Evolutionary conservation across 1,284 basidiomycete genomes (phyloP).

Genomic region (Pseudozyma pruni): DNA sequence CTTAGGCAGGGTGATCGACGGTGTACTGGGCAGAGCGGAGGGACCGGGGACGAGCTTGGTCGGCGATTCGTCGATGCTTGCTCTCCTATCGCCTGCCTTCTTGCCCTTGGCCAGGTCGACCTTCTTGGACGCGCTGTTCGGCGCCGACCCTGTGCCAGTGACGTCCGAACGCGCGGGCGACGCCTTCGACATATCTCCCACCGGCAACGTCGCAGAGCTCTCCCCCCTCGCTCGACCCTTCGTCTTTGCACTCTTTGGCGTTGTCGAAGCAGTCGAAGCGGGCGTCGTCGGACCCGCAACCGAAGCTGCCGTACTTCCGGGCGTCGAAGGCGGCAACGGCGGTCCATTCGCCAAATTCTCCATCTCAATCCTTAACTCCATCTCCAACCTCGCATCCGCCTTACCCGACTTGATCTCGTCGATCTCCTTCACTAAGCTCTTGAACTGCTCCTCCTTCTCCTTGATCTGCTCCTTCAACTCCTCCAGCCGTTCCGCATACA

Average conservation of each 20-base stretch:
- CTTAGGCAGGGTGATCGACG: conserved; percentile 25
- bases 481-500: conserved; percentile 61
- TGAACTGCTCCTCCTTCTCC: conserved; percentile 56
- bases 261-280: conserved; percentile 21
- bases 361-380: conserved; percentile 46
- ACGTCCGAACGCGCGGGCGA: conserved; percentile 19
- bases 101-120: conserved; percentile 8
- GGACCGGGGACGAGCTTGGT: conserved; percentile 22
- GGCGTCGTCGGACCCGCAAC: conserved; percentile 21
- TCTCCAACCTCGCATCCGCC: conserved; percentile 37
- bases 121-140: conserved; percentile 28
- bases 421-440: conserved; percentile 39
- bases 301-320: conserved; percentile 21
- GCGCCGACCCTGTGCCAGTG: conserved; percentile 12
- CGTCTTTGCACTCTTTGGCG: conserved; percentile 36
- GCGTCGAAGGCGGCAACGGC: conserved; percentile 29
- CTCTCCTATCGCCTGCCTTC: conserved; percentile 17
- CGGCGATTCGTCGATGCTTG: conserved; percentile 37
- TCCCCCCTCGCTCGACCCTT: conserved; percentile 37
- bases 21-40: conserved; percentile 19
- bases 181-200: conserved; percentile 15
- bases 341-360: conserved; percentile 47
- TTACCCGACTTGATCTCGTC: conserved; percentile 49
- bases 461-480: conserved; percentile 55
- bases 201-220: conserved; percentile 18